phyloP scores from a whole-genome alignment of 1,139 yeast species.

The Candida pseudocylindracea region DNA sequence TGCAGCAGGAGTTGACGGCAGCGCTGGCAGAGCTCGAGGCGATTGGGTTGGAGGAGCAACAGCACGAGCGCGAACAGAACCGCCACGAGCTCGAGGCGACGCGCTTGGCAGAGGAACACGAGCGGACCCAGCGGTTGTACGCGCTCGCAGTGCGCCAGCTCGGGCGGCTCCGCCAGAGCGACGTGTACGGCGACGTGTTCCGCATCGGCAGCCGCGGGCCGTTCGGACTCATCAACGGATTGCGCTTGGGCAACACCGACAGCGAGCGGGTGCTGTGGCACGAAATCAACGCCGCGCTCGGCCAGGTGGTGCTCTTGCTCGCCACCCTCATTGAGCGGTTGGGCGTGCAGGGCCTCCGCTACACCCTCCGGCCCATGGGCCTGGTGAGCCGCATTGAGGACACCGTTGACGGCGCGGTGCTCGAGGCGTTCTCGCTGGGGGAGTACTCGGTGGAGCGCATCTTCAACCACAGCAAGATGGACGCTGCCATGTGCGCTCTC shows the following conservation, averaged over 20 bases:
- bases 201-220: conserved; percentile 49
- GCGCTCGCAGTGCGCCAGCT: conserved; percentile 11
- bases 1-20: conserved; percentile 7
- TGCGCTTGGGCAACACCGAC: conserved; percentile 36
- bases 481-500: conserved; percentile 56
- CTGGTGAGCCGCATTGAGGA: conserved; percentile 55
- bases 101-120: too few relatives aligned
- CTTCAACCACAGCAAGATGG: conserved; percentile 49
- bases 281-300: conserved; percentile 83
- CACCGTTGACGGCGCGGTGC: conserved; percentile 8
- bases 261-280: conserved; percentile 48
- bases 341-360: conserved; percentile 29
- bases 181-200: conserved; percentile 68
- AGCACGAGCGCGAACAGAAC: too few relatives aligned
- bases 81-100: too few relatives aligned
- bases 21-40: too few relatives aligned
- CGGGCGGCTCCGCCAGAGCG: conserved; percentile 21
- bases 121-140: not conserved
- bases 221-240: conserved; percentile 75
- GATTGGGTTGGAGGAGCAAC: too few relatives aligned
- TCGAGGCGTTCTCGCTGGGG: conserved; percentile 37
- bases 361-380: conserved; percentile 62
- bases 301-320: conserved; percentile 54
- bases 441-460: conserved; percentile 49
- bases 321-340: conserved; percentile 42